phyloP scores from a whole-genome alignment of 1,284 basidiomycete species.

The Microbotryum silenes-acaulis region DNA sequence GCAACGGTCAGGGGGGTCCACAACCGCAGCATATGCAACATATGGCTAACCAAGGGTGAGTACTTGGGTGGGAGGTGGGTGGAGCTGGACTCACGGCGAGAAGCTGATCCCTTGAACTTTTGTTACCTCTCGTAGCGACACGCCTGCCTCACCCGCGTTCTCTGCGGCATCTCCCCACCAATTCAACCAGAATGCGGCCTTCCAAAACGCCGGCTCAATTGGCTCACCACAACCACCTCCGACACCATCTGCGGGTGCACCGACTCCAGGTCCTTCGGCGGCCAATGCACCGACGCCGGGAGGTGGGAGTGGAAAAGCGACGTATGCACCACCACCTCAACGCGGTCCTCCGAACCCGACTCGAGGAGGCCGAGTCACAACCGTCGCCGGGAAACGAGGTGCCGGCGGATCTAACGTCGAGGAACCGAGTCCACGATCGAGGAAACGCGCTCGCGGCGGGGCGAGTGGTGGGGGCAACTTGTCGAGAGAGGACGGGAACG shows the following conservation, averaged over 20 bases:
- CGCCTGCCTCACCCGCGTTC: conserved; percentile 27
- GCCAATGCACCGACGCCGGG: background rate
- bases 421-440: conserved; percentile 21
- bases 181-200: conserved; percentile 4
- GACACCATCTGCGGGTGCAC: background rate
- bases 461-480: conserved; percentile 18
- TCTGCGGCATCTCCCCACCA: conserved; percentile 21
- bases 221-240: conserved; percentile 1
- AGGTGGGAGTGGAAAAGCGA: conserved; percentile 19
- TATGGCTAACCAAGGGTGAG: conserved; percentile 12
- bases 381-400: conserved; percentile 12
- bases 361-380: conserved; percentile 3
- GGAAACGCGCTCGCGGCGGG: conserved; percentile 21
- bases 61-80: background rate
- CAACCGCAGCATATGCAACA: conserved; percentile 4
- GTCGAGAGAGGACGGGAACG: background rate
- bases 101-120: background rate
- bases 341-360: background rate
- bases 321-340: conserved; percentile 4
- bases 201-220: background rate
- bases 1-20: background rate
- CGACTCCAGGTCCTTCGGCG: background rate
- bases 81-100: too few species aligned
- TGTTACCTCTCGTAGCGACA: conserved; percentile 5
- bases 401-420: conserved; percentile 9